phyloP scores from a whole-genome alignment of 1,284 basidiomycete genomes.

The Gastroboletus turbinatus region DNA sequence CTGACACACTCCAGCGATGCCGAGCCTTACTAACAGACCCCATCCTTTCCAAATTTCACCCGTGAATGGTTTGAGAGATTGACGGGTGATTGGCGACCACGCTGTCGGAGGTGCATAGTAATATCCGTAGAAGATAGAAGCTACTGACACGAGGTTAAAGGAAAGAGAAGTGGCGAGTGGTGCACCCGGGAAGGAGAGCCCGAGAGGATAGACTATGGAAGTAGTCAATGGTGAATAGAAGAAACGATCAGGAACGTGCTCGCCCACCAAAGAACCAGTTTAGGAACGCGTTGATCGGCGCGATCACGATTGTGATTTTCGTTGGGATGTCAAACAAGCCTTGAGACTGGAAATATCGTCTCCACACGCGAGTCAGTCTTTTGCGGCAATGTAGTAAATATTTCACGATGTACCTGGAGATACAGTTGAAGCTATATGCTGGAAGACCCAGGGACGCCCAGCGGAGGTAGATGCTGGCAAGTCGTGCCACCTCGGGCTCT shows the following conservation, averaged over 20 bases:
- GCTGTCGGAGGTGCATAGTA: constrained; percentile 74
- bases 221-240: constrained; percentile 2
- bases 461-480: constrained; percentile 77
- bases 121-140: constrained; percentile 73
- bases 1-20: constrained; percentile 72
- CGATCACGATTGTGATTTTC: constrained; percentile 79
- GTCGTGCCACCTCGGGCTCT: constrained; percentile 82
- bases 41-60: constrained; percentile 69
- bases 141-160: constrained; percentile 79
- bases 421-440: constrained; percentile 79
- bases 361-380: constrained; percentile 26
- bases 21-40: constrained; percentile 71
- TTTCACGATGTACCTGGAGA: constrained; percentile 52
- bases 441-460: constrained; percentile 85
- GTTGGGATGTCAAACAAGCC: constrained; percentile 88
- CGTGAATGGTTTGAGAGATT: constrained; percentile 60
- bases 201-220: constrained; percentile 73
- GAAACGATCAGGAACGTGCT: not conserved
- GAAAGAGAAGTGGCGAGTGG: constrained; percentile 89
- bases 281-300: constrained; percentile 84
- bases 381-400: not conserved
- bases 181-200: constrained; percentile 91
- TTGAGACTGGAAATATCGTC: constrained; percentile 90
- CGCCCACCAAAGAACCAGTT: constrained; percentile 81
- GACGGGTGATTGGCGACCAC: constrained; percentile 44